Evolutionary conservation across 192 early-diverging fungal species (phyloP), one percentile per base, ranked within the genome.

Genomic region (Lobosporangium transversale): DNA sequence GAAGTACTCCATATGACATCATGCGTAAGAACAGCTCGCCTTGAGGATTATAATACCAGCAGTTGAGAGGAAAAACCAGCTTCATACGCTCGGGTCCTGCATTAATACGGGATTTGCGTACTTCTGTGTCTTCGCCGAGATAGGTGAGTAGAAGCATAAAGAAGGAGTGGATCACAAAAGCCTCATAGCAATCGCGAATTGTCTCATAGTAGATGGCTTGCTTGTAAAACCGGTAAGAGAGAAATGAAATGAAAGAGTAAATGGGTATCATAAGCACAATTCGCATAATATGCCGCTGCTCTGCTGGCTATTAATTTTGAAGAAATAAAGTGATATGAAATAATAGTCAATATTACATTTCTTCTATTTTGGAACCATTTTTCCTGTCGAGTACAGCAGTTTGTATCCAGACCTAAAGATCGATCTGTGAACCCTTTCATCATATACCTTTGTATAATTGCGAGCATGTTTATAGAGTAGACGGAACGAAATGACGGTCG

Each of bases 271-370:
- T 85, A 26, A 93, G 81, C 23, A 91, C 70, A 35, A 93, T 90
- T 44, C 92, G 88, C 51, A 93, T 89, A 29, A 93, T 90, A 53
- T 88, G 88, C n/a, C 70, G 62, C 70, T 93, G 92, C 53, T 91
- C 84, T n/a, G 82, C 53, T 11, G 92, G 92, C 64, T 80, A 63
- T 10, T 24, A 0, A 17, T 7, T 35, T 29, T 36, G 12, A 37
- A 44, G 12, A n/a, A 21, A 43, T 26, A 37, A 29, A 12, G 59
- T 35, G 17, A 32, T 20, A 23, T 50, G 23, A n/a, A 35, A 31
- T 31, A n/a, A 7, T 45, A 30, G 27, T 61, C 14, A 15, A 11
- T 24, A 15, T 31, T 36, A 20, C 24, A 14, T 18, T n/a, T n/a
- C n/a, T n/a, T n/a, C n/a, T n/a, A n/a, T n/a, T n/a, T n/a, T n/a